Base-by-base conservation (phyloP, 495 filamentous ascomycete species). In the Xylaria intraflava region DNA sequence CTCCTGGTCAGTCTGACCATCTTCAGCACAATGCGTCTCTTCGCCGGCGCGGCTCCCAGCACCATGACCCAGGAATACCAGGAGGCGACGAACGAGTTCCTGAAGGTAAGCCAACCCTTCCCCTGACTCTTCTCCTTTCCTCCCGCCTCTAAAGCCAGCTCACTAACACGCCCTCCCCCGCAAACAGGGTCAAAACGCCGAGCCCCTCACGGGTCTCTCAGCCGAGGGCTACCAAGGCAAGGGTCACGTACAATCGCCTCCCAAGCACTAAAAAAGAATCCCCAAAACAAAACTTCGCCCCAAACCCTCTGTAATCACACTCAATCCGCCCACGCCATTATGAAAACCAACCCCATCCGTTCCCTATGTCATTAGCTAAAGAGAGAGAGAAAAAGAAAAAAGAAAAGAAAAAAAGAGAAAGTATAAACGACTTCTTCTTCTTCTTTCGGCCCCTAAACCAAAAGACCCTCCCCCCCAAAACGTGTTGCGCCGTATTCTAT, bases 31-130 rank as follows among this genome's bases (percentile, higher is more conserved):
- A 75, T 87, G 66, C 83, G 86, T 56, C 20, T 71, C 36, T 80
- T 83, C 64, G 88, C 86, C 56, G 80, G 83, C 66, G 77, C 80
- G 31, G 58, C 80, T 45, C 93, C 93, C 47, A 75, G 72, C 71
- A 96, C 93, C 61, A 92, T 98, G 89, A 91, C 74, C 72, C 87
- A 87, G 79, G 93, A 98, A 74, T 97, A 82, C 75, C 87, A 97
- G 76, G 89, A 95, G 78, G 85, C 83, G 51, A 79, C 82, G 55
- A 92, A 97, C 72, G 93, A 95, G 75, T 94, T 86, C 70, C 78
- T 96, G 65, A 87, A 81, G 82, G 92, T 94, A 61, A 59, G 70
- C 59, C 27, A 9, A n/a, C n/a, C 6, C 43, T 38, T 38, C 17
- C 36, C 16, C 1, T 19, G 20, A 48, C 16, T 19, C 1, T 41